phyloP scores from a whole-genome alignment of 352 stramenopile genomes.

The Globisporangium irregulare region DNA sequence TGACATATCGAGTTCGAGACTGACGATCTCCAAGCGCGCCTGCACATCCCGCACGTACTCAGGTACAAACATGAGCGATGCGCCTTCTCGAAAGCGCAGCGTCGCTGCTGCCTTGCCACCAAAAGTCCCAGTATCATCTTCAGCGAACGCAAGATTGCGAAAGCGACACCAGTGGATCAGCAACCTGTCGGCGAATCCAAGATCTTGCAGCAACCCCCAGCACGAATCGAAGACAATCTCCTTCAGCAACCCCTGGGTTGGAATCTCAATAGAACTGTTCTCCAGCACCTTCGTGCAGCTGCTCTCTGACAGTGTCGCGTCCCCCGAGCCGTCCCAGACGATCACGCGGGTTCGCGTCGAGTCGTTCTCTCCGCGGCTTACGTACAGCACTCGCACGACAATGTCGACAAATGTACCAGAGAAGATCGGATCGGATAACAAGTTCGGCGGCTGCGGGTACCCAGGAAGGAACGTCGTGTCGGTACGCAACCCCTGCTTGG shows the following conservation, averaged over 20 bases:
- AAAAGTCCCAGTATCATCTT: slow-evolving; percentile 15
- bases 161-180: slow-evolving; percentile 64
- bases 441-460: slow-evolving; percentile 36
- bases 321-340: slow-evolving; percentile 72
- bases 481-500: slow-evolving; percentile 27
- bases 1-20: not conserved
- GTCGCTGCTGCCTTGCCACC: slow-evolving; percentile 11
- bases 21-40: slow-evolving; percentile 19
- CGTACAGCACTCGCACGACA: slow-evolving; percentile 49
- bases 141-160: slow-evolving; percentile 56
- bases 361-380: slow-evolving; percentile 26
- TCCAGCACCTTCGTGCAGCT: slow-evolving; percentile 22
- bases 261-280: slow-evolving; percentile 18
- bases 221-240: slow-evolving; percentile 69
- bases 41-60: slow-evolving; percentile 46
- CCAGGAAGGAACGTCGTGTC: slow-evolving; percentile 52
- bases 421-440: slow-evolving; percentile 41
- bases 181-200: slow-evolving; percentile 46
- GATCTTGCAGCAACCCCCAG: slow-evolving; percentile 52
- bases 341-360: slow-evolving; percentile 34
- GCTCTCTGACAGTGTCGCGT: slow-evolving; percentile 13
- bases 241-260: slow-evolving; percentile 42
- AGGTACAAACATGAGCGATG: slow-evolving; percentile 60
- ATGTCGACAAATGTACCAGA: slow-evolving; percentile 58
- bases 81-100: slow-evolving; percentile 69